Base-by-base conservation (phyloP, 2,329 filamentous ascomycete genomes). In the Passalora sequoiae region DNA sequence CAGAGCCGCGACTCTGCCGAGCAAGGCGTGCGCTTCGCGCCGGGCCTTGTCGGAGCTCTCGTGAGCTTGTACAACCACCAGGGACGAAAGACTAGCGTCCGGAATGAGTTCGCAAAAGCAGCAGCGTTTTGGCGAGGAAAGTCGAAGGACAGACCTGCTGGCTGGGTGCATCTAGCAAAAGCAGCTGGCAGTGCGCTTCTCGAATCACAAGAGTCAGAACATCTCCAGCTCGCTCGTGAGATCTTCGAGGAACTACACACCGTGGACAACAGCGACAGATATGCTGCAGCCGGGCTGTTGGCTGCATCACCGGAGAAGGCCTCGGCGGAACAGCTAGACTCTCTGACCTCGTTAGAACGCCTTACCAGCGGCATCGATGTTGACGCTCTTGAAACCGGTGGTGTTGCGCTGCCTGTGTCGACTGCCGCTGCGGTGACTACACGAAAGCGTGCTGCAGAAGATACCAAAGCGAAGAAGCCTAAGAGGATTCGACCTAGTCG, bases 121-220 rank as follows among this genome's bases (percentile, higher is more conserved):
- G 87, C 88, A 8, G 72, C 76, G 10, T 83, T 94, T 68, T 97
- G 92, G 89, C 77, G 80, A 40, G 71, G 74, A 33, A 83, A 81
- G 54, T 70, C 75, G 7, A 72, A 76, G 53, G 57, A 61, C 51
- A 24, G 63, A 58, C 17, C 67, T 53, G 32, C 45, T 12, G 66
- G 81, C 0, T 54, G 59, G 5, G 66, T 74, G n/a, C 77, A 84
- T 1, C 77, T 97, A 4, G 74, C 94, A 38, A 81, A 82, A 45
- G 86, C 89, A 42, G 88, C 89, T 6, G 91, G 86, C n/a, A 76
- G 84, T 30, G 82, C 88, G 36, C 77, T 97, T 7, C 78, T 96
- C 36, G 80, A 83, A 53, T 94, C 87, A 0, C 77, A 82, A 5
- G 77, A 82, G 36, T 62, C 73, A 1, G 75, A 83, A 12, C 86